These are phyloP conservation scores for Rhodocollybia butyracea DNA, from an alignment of 768 basidiomycete species.

Conservation along the genomic window DNA sequence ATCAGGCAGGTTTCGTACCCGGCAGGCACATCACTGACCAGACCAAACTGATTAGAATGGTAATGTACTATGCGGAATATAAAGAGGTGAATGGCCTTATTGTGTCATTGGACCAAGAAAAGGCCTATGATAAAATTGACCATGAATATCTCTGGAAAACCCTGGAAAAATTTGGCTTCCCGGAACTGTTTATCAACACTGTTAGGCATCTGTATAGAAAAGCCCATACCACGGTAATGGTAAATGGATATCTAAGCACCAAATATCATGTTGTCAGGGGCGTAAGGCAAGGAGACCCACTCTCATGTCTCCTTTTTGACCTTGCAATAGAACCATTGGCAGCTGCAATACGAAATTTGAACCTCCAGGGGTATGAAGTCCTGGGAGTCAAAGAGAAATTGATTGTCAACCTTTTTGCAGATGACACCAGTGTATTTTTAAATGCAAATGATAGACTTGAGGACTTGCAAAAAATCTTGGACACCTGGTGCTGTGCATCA, in stretches of 20 bases:
- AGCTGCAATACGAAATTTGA: constrained; percentile 10
- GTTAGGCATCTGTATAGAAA: constrained; percentile 18
- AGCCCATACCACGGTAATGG: constrained; percentile 17
- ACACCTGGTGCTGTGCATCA: constrained; percentile 8
- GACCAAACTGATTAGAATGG: constrained; percentile 11
- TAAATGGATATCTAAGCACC: constrained; percentile 21
- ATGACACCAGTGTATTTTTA: constrained; percentile 21
- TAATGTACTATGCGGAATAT: constrained; percentile 9
- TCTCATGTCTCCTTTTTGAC: constrained; percentile 30
- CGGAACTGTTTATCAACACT: constrained; percentile 9
- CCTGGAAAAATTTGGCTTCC: constrained; percentile 6
- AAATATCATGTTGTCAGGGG: constrained; percentile 17
- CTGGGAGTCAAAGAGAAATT: constrained; percentile 9
- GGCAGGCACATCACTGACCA: constrained; percentile 12
- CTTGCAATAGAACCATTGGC: constrained; percentile 29
- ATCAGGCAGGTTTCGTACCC: constrained; percentile 24
- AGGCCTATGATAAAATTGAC: constrained; percentile 13
- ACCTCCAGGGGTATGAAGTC: constrained; percentile 16
- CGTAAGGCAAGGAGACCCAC: constrained; percentile 26
- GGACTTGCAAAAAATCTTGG: constrained; percentile 4
- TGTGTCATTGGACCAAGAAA: not conserved
- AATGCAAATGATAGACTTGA: not conserved
- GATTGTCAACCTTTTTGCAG: constrained; percentile 20
- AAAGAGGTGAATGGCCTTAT: constrained; percentile 14
- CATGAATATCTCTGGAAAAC: constrained; percentile 14